Conservation (phyloP, 2,329 filamentous ascomycete species). For the Exophiala viscosa region DNA sequence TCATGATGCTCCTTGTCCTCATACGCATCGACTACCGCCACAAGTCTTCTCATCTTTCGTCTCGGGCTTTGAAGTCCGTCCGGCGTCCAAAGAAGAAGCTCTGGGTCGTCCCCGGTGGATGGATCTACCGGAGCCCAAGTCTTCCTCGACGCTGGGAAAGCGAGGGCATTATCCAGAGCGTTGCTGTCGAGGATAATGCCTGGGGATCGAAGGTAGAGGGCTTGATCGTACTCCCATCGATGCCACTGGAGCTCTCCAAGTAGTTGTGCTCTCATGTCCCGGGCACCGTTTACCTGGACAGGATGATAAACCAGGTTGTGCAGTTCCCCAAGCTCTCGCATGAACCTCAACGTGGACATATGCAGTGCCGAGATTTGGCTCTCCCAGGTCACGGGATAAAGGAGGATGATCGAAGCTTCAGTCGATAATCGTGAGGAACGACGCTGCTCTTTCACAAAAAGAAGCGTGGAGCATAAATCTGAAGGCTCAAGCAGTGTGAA, state of each 20-base stretch:
- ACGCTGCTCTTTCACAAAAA: slow-evolving; percentile 39
- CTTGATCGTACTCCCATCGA: slow-evolving; percentile 37
- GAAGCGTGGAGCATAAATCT: slow-evolving; percentile 44
- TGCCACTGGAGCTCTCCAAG: slow-evolving; percentile 26
- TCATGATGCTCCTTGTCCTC: not conserved
- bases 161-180: slow-evolving; percentile 39
- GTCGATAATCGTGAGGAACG: slow-evolving; percentile 30
- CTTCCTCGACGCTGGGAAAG: slow-evolving; percentile 6
- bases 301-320: slow-evolving; percentile 37
- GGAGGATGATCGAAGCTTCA: slow-evolving; percentile 42
- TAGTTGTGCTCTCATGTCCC: slow-evolving; percentile 21
- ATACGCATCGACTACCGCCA: not conserved
- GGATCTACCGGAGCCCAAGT: slow-evolving; percentile 22
- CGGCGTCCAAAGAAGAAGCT: slow-evolving; percentile 20
- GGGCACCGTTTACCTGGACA: slow-evolving; percentile 17
- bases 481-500: slow-evolving; percentile 43
- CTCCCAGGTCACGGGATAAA: slow-evolving; percentile 47
- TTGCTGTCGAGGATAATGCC: slow-evolving; percentile 39
- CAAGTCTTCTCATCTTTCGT: slow-evolving; percentile 19
- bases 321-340: slow-evolving; percentile 38
- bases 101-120: slow-evolving; percentile 22
- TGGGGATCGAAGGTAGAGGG: slow-evolving; percentile 42
- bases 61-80: slow-evolving; percentile 22
- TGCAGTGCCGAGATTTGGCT: slow-evolving; percentile 6
- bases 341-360: slow-evolving; percentile 35